Base-by-base conservation (phyloP, 169 alveolate genomes). In the Plasmodium adleri region DNA sequence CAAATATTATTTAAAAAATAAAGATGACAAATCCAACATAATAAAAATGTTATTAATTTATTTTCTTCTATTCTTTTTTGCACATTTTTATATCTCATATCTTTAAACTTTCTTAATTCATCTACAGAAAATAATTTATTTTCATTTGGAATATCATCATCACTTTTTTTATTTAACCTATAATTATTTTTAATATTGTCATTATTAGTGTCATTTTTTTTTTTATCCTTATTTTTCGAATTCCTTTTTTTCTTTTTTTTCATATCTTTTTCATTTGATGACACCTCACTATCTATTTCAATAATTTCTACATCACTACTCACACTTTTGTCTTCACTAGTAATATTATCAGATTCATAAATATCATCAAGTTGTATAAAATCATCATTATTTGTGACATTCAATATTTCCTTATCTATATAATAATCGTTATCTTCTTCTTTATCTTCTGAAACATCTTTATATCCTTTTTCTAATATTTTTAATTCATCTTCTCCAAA, bases 401-500 rank as follows among this genome's bases (percentile, higher is more conserved):
- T 17, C 12, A 80, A 20, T 32, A 15, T 45, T 24, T 59, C 49
- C 24, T 39, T 24, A 5, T 13, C 22, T 20, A 68, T 49, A 56
- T 17, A 12, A 39, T 39, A 39, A 39, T 39, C 47, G 10, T 15
- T 13, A 2, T 68, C 83, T 60, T 67, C 72, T 39, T 76, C 49
- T 45, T 49, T 60, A 4, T 67, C 72, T 49, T 54, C 70, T 24
- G 70, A 20, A 20, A 32, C 5, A 8, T 43, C 24, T 7, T 45
- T 58, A 32, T 32, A 7, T 45, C 49, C 22, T n/a, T 60, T 66
- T 68, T 80, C 64, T 72, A 80, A 72, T 45, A 80, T 80, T 72
- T 67, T 26, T 63, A 80, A 24, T 49, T 80, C 90, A 12, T 80
- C 90, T 3, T 68, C 72, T 22, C 90, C 90, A 72, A 80, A 80